phyloP scores from a whole-genome alignment of 2,329 filamentous ascomycete species.

The Aspergillus novofumigatus region DNA sequence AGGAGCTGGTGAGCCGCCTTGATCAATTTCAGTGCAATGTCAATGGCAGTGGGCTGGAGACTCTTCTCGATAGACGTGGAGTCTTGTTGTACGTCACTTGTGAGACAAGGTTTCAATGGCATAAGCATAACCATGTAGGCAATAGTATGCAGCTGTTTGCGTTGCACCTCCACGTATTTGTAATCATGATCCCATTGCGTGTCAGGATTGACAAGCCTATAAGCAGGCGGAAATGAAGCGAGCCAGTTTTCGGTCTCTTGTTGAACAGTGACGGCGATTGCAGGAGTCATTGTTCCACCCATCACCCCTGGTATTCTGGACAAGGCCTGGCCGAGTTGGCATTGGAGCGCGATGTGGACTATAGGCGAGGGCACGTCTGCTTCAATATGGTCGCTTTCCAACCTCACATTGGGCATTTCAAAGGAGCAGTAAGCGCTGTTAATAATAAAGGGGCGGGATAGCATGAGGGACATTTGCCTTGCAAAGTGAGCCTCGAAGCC shows the following conservation, averaged over 20 bases:
- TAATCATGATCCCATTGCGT: conserved; percentile 38
- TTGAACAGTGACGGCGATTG: conserved; percentile 26
- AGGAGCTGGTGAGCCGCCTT: conserved; percentile 40
- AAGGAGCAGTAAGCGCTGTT: conserved; percentile 39
- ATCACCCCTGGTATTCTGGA: conserved; percentile 16
- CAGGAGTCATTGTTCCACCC: conserved; percentile 6
- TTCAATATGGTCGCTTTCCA: conserved; percentile 27
- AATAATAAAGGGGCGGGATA: conserved; percentile 44
- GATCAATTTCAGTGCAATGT: conserved; percentile 44
- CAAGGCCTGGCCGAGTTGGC: conserved; percentile 32
- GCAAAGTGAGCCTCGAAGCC: neutral
- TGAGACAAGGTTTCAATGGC: conserved; percentile 46
- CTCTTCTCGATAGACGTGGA: conserved; percentile 32
- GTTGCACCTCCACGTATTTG: conserved; percentile 45
- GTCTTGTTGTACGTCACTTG: conserved; percentile 24
- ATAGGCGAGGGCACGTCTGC: conserved; percentile 42
- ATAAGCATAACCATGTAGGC: conserved; percentile 45
- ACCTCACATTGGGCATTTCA: conserved; percentile 38
- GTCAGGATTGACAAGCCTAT: conserved; percentile 40
- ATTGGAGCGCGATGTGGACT: conserved; percentile 41
- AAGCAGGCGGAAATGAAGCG: conserved; percentile 40
- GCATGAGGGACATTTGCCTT: conserved; percentile 42
- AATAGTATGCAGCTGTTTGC: conserved; percentile 44
- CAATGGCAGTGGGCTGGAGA: conserved; percentile 42
- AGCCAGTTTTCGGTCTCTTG: conserved; percentile 43